Evolutionary conservation across 192 early-diverging fungal genomes (phyloP).

Genomic region (Chytriomyces sp.): DNA sequence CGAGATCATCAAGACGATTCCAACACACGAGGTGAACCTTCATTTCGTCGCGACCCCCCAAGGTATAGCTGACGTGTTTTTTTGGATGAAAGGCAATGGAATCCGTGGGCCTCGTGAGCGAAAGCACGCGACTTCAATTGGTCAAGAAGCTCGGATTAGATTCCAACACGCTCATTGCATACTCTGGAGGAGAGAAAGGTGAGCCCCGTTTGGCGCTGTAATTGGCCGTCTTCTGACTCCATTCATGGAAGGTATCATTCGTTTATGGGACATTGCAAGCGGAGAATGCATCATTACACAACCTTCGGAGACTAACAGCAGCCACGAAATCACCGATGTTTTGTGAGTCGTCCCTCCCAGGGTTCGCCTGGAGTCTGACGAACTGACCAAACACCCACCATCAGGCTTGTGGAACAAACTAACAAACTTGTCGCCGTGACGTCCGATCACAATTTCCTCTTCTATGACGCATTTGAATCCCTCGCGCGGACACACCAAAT

Average conservation of each 20-base stretch:
- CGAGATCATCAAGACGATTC: slow-evolving; percentile 75
- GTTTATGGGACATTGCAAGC: slow-evolving; percentile 83
- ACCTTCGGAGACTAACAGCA: slow-evolving; percentile 68
- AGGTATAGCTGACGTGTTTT: background rate
- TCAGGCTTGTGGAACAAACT: slow-evolving; percentile 51
- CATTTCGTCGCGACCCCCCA: slow-evolving; percentile 7
- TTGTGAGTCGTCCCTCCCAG: slow-evolving; percentile 49
- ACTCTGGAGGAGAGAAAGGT: slow-evolving; percentile 85
- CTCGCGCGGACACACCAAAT: slow-evolving; percentile 71
- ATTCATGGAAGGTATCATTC: slow-evolving; percentile 52
- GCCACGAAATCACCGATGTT: slow-evolving; percentile 75
- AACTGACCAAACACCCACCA: slow-evolving; percentile 3
- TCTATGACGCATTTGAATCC: slow-evolving; percentile 58
- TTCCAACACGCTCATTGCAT: slow-evolving; percentile 62
- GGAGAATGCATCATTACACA: slow-evolving; percentile 73
- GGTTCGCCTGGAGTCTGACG: too few relatives aligned
- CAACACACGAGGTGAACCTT: slow-evolving; percentile 73
- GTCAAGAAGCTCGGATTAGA: slow-evolving; percentile 34
- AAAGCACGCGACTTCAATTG: slow-evolving; percentile 29
- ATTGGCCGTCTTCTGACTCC: background rate
- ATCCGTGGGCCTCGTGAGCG: slow-evolving; percentile 72
- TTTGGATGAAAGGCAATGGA: slow-evolving; percentile 65
- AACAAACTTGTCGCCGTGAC: slow-evolving; percentile 74
- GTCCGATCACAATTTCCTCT: slow-evolving; percentile 88
- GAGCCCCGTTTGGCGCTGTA: slow-evolving; percentile 12